Percentiles rank a stretch among this genome's conserved stretches.
These are phyloP conservation scores for Tulasnella sp. DNA, from an alignment of 768 basidiomycete species.

Conservation along the genomic window DNA sequence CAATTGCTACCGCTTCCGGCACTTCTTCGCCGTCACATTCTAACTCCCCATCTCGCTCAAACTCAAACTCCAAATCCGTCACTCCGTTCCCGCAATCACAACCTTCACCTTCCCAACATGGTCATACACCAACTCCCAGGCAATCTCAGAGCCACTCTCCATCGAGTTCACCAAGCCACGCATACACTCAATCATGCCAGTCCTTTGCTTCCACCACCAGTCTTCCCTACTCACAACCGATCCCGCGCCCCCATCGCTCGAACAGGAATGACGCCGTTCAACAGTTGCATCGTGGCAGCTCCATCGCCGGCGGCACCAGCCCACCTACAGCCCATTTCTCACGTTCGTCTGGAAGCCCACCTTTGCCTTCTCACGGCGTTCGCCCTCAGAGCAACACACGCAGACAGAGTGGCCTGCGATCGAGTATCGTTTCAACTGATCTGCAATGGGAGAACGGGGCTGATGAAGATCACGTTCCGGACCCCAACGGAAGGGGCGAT, in stretches of 20 bases:
- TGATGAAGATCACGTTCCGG: background rate
- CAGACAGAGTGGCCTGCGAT: slow-evolving; percentile 2
- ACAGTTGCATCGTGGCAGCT: background rate
- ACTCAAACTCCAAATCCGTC: background rate
- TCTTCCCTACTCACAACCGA: slow-evolving; percentile 9
- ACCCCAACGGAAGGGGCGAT: too few species aligned
- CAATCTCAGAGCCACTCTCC: background rate
- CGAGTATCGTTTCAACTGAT: slow-evolving; percentile 12
- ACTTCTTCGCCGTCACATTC: background rate
- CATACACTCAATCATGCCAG: background rate
- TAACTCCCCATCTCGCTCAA: slow-evolving; percentile 2
- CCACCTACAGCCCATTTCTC: background rate
- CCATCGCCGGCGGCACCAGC: background rate
- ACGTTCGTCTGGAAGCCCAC: slow-evolving; percentile 4
- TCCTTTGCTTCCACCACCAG: background rate
- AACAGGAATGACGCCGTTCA: background rate
- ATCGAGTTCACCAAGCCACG: background rate
- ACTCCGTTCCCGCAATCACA: background rate
- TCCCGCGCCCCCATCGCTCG: slow-evolving; percentile 3
- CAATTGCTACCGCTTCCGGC: background rate
- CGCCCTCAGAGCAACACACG: background rate
- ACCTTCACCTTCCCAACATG: background rate
- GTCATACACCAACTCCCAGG: background rate
- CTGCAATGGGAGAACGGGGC: background rate
- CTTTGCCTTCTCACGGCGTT: background rate